Conservation (phyloP, 2,329 filamentous ascomycete genomes). For the Allantophomopsis lycopodina region DNA sequence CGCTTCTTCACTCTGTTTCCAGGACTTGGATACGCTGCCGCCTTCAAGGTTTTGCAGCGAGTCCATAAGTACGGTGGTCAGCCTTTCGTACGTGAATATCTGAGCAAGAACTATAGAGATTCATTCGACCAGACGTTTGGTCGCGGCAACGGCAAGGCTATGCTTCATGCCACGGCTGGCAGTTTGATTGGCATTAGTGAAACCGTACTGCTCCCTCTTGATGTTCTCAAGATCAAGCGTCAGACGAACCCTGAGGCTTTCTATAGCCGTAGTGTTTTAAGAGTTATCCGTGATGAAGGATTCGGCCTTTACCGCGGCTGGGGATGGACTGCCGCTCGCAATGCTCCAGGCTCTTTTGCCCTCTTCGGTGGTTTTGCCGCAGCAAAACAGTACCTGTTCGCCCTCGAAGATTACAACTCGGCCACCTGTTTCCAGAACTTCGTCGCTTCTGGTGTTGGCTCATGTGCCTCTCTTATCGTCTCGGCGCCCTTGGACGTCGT, state of each 20-base stretch:
- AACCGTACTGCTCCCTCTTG: constrained; percentile 85
- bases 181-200: constrained; percentile 94
- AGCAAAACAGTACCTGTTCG: constrained; percentile 91
- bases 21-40: constrained; percentile 90
- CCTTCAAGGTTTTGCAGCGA: constrained; percentile 92
- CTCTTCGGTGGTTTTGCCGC: constrained; percentile 96
- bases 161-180: constrained; percentile 94
- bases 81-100: constrained; percentile 84
- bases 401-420: constrained; percentile 86
- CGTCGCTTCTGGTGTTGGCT: constrained; percentile 86
- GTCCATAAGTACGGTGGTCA: constrained; percentile 99
- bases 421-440: constrained; percentile 95
- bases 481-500: constrained; percentile 96
- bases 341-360: constrained; percentile 92
- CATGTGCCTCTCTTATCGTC: constrained; percentile 86
- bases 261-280: constrained; percentile 79
- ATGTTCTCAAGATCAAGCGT: constrained; percentile 98
- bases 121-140: constrained; percentile 85
- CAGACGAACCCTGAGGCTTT: constrained; percentile 99
- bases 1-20: constrained; percentile 97
- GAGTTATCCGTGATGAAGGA: constrained; percentile 85
- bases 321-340: constrained; percentile 94
- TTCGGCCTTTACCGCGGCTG: constrained; percentile 93
- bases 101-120: constrained; percentile 64
- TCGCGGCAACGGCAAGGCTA: constrained; percentile 93